Percentiles rank a stretch among this genome's conserved stretches.
These are phyloP conservation scores for Trichosanthes cucumerina DNA, from an alignment of 306 rosid genomes.

Conservation along the genomic window DNA sequence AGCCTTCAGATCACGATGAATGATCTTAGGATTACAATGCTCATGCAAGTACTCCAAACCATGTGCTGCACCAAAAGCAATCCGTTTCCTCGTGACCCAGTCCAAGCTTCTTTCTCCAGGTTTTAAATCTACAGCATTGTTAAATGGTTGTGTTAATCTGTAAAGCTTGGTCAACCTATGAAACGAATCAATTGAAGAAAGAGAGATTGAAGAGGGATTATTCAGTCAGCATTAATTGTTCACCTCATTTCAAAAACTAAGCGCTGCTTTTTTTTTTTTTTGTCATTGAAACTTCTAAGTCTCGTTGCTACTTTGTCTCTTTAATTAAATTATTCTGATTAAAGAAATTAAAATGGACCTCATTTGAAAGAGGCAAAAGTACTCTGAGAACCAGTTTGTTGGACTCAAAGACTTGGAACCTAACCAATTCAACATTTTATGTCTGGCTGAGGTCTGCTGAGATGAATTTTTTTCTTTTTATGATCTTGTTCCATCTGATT, in stretches of 20 bases:
- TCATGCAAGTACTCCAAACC: conserved; percentile 89
- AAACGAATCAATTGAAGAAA: not conserved
- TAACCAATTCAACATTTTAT: not conserved
- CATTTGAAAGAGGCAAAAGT: not conserved
- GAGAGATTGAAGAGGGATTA: not conserved
- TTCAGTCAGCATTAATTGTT: not conserved
- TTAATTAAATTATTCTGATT: not conserved
- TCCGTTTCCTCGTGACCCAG: conserved; percentile 38
- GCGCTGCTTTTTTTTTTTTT: not conserved
- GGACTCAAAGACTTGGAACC: not conserved
- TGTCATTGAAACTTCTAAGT: not conserved
- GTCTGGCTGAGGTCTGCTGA: not conserved
- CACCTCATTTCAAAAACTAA: not conserved
- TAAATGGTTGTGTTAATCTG: not conserved
- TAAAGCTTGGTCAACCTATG: not conserved
- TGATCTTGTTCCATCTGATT: not conserved
- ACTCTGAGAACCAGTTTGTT: not conserved
- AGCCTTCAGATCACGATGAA: conserved; percentile 91
- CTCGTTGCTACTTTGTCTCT: not conserved
- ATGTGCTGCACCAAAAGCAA: conserved; percentile 47
- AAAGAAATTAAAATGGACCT: not conserved
- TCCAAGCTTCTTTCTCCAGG: conserved; percentile 50
- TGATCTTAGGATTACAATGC: conserved; percentile 79
- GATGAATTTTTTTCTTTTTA: not conserved
- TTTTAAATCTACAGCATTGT: conserved; percentile 28